Conservation (phyloP, 108 stramenopile species). For the Licmophora abbreviata region DNA sequence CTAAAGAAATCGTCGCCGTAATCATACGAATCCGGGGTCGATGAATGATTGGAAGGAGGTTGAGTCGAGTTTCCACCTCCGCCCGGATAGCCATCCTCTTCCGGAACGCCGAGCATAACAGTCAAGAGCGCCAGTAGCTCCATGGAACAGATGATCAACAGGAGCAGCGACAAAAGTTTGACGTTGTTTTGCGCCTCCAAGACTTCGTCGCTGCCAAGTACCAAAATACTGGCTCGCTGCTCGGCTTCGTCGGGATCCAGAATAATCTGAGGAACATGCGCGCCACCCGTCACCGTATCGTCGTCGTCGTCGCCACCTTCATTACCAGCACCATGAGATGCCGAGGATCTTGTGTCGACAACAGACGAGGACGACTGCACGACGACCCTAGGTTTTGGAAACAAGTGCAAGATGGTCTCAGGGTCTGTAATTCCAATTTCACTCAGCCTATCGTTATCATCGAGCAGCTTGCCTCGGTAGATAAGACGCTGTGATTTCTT, state of each 20-base stretch:
- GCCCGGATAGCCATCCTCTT: constrained; percentile 11
- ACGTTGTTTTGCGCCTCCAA: constrained; percentile 76
- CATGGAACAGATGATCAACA: constrained; percentile 69
- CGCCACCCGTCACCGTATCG: constrained; percentile 21
- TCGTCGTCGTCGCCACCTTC: no score
- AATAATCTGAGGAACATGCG: constrained; percentile 69
- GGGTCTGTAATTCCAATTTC: constrained; percentile 38
- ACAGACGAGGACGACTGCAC: constrained; percentile 10
- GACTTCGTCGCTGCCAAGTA: constrained; percentile 59
- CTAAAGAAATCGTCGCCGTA: constrained; percentile 3
- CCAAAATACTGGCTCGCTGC: constrained; percentile 61
- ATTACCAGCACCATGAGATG: constrained; percentile 5
- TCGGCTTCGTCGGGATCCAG: constrained; percentile 68
- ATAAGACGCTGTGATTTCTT: constrained; percentile 62
- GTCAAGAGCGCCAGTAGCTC: constrained; percentile 52
- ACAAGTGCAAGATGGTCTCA: constrained; percentile 63
- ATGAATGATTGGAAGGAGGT: constrained; percentile 26
- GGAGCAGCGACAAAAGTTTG: constrained; percentile 64
- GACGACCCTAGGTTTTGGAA: constrained; percentile 77
- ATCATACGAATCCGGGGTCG: constrained; percentile 1
- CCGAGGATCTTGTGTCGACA: background rate
- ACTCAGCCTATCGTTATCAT: constrained; percentile 30
- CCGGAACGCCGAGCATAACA: constrained; percentile 50
- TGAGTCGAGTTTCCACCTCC: constrained; percentile 13
- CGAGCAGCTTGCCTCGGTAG: constrained; percentile 59